These are phyloP conservation scores for Viola odorata DNA, from an alignment of 345 rosid species.

Conservation along the genomic window DNA sequence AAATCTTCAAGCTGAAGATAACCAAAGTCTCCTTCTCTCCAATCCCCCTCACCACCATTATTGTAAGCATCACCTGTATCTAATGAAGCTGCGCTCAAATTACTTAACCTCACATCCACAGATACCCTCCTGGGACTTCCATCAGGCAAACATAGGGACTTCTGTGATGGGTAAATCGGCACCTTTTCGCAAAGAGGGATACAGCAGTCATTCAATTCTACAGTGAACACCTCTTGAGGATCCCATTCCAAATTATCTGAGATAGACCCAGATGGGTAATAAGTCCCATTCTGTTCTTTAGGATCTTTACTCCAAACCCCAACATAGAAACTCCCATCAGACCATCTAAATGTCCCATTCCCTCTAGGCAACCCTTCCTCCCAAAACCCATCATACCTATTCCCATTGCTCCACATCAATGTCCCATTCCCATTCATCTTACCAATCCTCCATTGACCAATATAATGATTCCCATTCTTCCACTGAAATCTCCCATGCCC, in stretches of 20 bases:
- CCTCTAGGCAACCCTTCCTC: slow-evolving; percentile 85
- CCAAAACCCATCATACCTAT: slow-evolving; percentile 90
- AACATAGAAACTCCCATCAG: slow-evolving; percentile 73
- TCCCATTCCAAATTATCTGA: slow-evolving; percentile 67
- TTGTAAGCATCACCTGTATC: slow-evolving; percentile 20
- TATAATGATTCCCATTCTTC: slow-evolving; percentile 67
- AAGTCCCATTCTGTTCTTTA: slow-evolving; percentile 71
- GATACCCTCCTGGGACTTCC: slow-evolving; percentile 54
- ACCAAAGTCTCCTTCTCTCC: slow-evolving; percentile 40
- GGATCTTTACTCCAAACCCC: slow-evolving; percentile 90
- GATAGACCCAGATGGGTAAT: slow-evolving; percentile 54
- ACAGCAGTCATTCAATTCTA: slow-evolving; percentile 55
- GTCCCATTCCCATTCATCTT: slow-evolving; percentile 75
- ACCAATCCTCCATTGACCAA: slow-evolving; percentile 82
- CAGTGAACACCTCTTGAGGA: slow-evolving; percentile 59
- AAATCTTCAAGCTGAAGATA: slow-evolving; percentile 39
- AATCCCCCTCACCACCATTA: slow-evolving; percentile 28
- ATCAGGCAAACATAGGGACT: slow-evolving; percentile 56
- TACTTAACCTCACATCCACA: slow-evolving; percentile 59
- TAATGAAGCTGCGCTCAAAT: slow-evolving; percentile 27
- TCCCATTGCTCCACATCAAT: slow-evolving; percentile 74
- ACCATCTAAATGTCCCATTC: slow-evolving; percentile 71
- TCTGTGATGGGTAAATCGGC: slow-evolving; percentile 71
- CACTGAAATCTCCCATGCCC: slow-evolving; percentile 90
- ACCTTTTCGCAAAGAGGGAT: slow-evolving; percentile 57